phyloP scores from a whole-genome alignment of 352 stramenopile species.

The Globisporangium spiculum region DNA sequence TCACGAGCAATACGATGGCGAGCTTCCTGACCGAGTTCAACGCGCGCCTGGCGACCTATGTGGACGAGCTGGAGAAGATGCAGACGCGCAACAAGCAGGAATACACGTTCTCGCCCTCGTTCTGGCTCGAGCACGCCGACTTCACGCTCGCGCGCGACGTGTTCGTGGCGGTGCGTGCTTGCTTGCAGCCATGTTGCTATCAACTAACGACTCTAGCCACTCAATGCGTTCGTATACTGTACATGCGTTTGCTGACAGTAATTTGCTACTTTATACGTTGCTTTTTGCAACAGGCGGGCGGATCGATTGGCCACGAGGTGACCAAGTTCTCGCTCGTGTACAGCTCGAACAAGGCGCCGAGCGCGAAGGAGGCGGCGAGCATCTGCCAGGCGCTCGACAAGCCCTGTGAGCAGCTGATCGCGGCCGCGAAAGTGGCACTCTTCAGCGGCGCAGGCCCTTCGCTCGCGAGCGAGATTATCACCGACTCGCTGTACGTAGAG shows the following conservation, averaged over 20 bases:
- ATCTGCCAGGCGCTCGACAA: slow-evolving; percentile 79
- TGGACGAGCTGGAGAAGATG: slow-evolving; percentile 60
- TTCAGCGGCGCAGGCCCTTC: slow-evolving; percentile 76
- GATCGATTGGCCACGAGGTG: slow-evolving; percentile 71
- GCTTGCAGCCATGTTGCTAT: background rate
- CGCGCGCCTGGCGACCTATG: slow-evolving; percentile 42
- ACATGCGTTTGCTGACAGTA: background rate
- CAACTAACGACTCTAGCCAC: background rate
- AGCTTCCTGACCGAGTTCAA: slow-evolving; percentile 59
- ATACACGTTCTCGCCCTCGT: slow-evolving; percentile 62
- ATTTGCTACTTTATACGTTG: background rate
- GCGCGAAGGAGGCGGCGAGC: slow-evolving; percentile 59
- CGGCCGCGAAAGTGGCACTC: slow-evolving; percentile 72
- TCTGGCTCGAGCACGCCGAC: slow-evolving; percentile 76
- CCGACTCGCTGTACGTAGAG: slow-evolving; percentile 54
- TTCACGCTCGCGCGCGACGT: slow-evolving; percentile 80
- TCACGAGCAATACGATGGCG: slow-evolving; percentile 29
- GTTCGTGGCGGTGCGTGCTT: slow-evolving; percentile 58
- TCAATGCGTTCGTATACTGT: background rate
- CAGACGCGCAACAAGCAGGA: slow-evolving; percentile 52
- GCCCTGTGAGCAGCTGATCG: slow-evolving; percentile 75
- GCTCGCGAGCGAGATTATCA: slow-evolving; percentile 71
- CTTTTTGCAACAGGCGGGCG: slow-evolving; percentile 37
- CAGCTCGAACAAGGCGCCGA: slow-evolving; percentile 53
- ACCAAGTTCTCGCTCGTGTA: slow-evolving; percentile 89